Base-by-base conservation (phyloP, 139 green algal genomes). In the Raphidocelis subcapitata region DNA sequence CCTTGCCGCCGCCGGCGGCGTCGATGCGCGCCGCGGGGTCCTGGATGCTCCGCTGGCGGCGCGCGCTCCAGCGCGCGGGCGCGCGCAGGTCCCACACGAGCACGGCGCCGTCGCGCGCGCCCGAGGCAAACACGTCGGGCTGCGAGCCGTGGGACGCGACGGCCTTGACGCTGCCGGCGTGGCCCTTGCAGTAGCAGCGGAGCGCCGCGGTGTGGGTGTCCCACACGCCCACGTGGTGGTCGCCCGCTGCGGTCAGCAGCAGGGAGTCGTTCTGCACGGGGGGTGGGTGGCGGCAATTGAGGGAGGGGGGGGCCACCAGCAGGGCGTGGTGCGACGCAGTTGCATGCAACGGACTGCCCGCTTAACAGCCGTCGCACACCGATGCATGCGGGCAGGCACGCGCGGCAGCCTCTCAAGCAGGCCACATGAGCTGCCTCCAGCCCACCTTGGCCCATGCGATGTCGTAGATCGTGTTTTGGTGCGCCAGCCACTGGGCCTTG, bases 381-480 rank as follows among this genome's bases (percentile, higher is more conserved):
- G n/a, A 23, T 31, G 35, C 62, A 67, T 35, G 12, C 24, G 1
- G 1, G 46, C 4, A 21, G 2, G 29, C 28, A 65, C 15, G 20
- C 5, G 29, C 3, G 28, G 54, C 61, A 31, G 31, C 32, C 24
- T 24, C 3, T 23, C 5, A 3, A 36, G 41, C 36, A 69, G 12
- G 24, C 23, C 29, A 26, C 32, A 24, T 67, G 28, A 29, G 32
- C 60, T 3, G 26, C 15, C 15, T 14, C 5, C n/a, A 15, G 44
- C 55, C 18, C 41, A 89, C 88, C 74, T 92, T 74, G 24, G 67
- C 80, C 92, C 92, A 97, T 3, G 80, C 74, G 3, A 95, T 37
- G 82, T 95, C 91, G 72, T 93, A 97, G 16, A 97, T 85, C 23
- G 86, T 87, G 72, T 96, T 96, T 28, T 85, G 60, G 75, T 95